Percentiles rank a stretch among this genome's conserved stretches.
These are phyloP conservation scores for Ensete ventricosum DNA, from an alignment of 176 grass and related monocot genomes.

Conservation along the genomic window DNA sequence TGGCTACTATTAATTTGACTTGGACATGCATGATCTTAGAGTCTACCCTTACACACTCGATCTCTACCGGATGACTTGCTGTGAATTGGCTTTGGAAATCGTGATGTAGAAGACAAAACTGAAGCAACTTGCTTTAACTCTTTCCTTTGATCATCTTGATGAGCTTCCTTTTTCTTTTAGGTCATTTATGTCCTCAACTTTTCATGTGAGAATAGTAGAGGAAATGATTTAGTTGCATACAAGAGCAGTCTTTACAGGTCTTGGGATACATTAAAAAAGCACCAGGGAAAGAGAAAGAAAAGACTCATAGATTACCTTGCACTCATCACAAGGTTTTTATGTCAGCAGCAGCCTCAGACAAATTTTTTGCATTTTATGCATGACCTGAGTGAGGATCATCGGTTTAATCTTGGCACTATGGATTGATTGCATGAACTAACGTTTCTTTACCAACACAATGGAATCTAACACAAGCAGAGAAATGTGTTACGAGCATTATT, in stretches of 20 bases:
- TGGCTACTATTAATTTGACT: too few relatives aligned
- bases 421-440: too few relatives aligned
- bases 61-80: not conserved
- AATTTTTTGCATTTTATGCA: not conserved
- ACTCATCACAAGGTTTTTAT: not conserved
- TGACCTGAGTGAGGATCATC: too few relatives aligned
- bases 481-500: too few relatives aligned
- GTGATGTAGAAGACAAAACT: slow-evolving; percentile 63
- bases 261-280: slow-evolving; percentile 9
- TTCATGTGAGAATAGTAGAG: not conserved
- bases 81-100: slow-evolving; percentile 51
- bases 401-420: too few relatives aligned
- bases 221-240: not conserved
- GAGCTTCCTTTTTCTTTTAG: slow-evolving; percentile 5
- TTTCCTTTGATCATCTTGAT: slow-evolving; percentile 1
- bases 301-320: not conserved
- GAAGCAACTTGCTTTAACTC: slow-evolving; percentile 54
- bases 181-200: slow-evolving; percentile 3
- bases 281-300: slow-evolving; percentile 1
- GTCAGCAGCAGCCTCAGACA: not conserved
- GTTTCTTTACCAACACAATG: too few relatives aligned
- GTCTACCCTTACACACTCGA: too few relatives aligned
- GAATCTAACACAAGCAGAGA: too few relatives aligned
- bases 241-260: slow-evolving; percentile 12
- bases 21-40: too few relatives aligned